Evolutionary conservation across 2,329 filamentous ascomycete genomes (phyloP).

Genomic region (Fusarium brachygibbosum): DNA sequence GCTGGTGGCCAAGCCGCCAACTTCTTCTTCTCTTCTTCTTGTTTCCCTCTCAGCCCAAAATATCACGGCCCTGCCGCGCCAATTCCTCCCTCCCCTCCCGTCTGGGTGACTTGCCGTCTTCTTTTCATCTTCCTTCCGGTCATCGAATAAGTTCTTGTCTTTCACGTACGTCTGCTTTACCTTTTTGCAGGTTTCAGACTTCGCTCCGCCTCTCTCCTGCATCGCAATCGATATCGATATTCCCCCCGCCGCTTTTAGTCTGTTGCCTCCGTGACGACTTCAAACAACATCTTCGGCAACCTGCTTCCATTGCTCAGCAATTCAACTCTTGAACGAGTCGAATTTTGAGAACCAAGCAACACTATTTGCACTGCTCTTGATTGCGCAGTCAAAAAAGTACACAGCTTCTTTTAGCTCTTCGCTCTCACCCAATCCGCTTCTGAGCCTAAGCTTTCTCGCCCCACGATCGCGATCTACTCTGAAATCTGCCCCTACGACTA

Average conservation of each 20-base stretch:
- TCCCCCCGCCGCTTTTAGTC: constrained; percentile 36
- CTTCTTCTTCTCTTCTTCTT: constrained; percentile 43
- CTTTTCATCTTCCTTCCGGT: constrained; percentile 52
- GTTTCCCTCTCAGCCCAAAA: constrained; percentile 50
- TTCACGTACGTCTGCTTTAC: constrained; percentile 33
- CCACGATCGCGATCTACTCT: constrained; percentile 40
- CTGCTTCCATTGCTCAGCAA: constrained; percentile 22
- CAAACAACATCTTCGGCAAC: constrained; percentile 20
- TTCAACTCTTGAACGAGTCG: constrained; percentile 16
- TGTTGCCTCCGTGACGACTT: constrained; percentile 42
- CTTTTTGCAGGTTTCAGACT: constrained; percentile 44
- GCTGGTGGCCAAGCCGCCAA: constrained; percentile 37
- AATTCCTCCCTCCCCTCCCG: constrained; percentile 53
- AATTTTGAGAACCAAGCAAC: constrained; percentile 24
- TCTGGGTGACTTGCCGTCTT: constrained; percentile 58
- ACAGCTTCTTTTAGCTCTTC: constrained; percentile 22
- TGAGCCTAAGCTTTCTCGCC: constrained; percentile 34
- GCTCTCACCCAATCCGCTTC: constrained; percentile 36
- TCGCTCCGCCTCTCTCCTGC: constrained; percentile 25
- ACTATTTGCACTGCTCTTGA: constrained; percentile 38
- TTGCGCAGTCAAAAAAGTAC: constrained; percentile 34
- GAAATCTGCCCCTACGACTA: constrained; percentile 34
- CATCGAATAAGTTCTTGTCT: constrained; percentile 54
- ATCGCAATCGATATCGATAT: constrained; percentile 41
- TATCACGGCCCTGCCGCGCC: constrained; percentile 61